These are phyloP conservation scores for Aspergillus calidoustus DNA, from an alignment of 2,329 filamentous ascomycete species.

Conservation along the genomic window DNA sequence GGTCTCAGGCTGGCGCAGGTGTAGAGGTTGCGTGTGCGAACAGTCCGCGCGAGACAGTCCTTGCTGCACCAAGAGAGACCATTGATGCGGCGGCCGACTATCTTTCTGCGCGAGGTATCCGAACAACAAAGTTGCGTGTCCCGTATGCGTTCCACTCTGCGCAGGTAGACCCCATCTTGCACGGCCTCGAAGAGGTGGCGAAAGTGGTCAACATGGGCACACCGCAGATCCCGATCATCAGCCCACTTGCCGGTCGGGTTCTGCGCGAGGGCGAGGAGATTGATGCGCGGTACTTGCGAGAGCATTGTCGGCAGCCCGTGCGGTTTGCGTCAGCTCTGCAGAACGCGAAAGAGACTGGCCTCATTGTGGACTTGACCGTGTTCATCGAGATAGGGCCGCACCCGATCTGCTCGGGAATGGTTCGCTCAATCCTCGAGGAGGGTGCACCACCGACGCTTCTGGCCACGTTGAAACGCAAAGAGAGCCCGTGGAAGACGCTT, in stretches of 20 bases:
- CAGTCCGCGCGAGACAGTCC: conserved; percentile 45
- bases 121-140: conserved; percentile 45
- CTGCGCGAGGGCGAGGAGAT: conserved; percentile 57
- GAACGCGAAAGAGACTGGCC: conserved; percentile 55
- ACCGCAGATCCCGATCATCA: neutral
- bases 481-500: conserved; percentile 68
- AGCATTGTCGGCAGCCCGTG: conserved; percentile 69
- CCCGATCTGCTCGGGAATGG: conserved; percentile 69
- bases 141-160: conserved; percentile 53
- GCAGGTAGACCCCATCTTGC: conserved; percentile 51
- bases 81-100: conserved; percentile 35
- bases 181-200: conserved; percentile 43
- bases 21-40: conserved; percentile 46
- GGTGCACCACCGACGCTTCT: conserved; percentile 56
- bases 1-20: conserved; percentile 19
- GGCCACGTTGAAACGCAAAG: conserved; percentile 65
- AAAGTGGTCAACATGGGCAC: conserved; percentile 31
- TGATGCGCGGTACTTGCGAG: conserved; percentile 65
- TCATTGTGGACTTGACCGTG: conserved; percentile 65
- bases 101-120: conserved; percentile 40
- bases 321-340: conserved; percentile 68
- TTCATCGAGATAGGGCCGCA: conserved; percentile 77
- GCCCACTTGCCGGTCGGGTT: conserved; percentile 45
- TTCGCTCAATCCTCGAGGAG: conserved; percentile 66
- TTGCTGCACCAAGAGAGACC: conserved; percentile 38